Conservation (phyloP, 352 stramenopile species). For the Phytophthora megakarya region DNA sequence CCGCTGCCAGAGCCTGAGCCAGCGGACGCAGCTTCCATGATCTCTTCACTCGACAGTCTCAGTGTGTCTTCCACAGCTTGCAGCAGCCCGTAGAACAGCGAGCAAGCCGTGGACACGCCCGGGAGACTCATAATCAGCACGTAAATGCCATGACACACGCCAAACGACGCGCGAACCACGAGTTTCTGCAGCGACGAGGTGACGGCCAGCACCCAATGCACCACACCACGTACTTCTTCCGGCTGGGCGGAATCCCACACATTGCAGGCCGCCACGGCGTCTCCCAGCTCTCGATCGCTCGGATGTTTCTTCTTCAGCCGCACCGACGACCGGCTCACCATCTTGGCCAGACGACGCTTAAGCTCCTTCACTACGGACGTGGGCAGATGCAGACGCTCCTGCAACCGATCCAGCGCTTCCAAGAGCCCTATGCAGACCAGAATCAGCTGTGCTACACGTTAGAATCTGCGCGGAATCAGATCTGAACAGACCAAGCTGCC, state of each 20-base stretch:
- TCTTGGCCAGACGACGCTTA: constrained; percentile 65
- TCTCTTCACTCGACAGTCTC: constrained; percentile 43
- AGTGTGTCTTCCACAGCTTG: constrained; percentile 76
- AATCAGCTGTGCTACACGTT: constrained; percentile 54
- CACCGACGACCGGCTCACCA: constrained; percentile 63
- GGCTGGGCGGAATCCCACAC: constrained; percentile 59
- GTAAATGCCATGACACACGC: constrained; percentile 71
- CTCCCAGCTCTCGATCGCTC: constrained; percentile 38
- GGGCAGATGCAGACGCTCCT: constrained; percentile 72
- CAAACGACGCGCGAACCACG: constrained; percentile 47
- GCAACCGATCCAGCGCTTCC: constrained; percentile 73
- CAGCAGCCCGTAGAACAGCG: constrained; percentile 70
- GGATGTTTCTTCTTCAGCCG: constrained; percentile 31
- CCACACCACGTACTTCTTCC: constrained; percentile 68
- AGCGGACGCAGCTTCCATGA: constrained; percentile 38
- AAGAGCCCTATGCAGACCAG: constrained; percentile 79
- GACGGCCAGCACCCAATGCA: constrained; percentile 69
- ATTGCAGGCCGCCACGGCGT: constrained; percentile 59
- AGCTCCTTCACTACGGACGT: constrained; percentile 76
- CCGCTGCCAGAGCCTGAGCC: constrained; percentile 22
- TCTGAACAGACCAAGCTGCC: constrained; percentile 9
- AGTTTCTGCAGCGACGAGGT: constrained; percentile 67
- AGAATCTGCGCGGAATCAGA: constrained; percentile 11
- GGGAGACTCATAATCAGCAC: constrained; percentile 79
- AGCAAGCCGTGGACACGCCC: constrained; percentile 68